Percentiles rank a stretch among this genome's conserved stretches.
Evolutionary conservation across 768 basidiomycete species (phyloP).

Genomic region (Kwoniella dendrophila): DNA sequence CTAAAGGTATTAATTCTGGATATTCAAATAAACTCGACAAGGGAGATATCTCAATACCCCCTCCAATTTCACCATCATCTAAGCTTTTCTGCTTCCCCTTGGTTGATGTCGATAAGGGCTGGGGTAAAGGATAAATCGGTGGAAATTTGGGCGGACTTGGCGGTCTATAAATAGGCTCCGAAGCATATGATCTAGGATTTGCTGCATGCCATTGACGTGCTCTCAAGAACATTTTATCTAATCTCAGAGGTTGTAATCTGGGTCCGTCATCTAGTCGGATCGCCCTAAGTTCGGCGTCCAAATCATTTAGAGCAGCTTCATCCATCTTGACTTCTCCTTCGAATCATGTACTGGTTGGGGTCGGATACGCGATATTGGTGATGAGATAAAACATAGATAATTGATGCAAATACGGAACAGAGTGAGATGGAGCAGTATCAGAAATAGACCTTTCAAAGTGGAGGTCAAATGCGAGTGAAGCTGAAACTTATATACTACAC

Average conservation of each 20-base stretch:
- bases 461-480: not conserved
- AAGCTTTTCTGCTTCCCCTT: conserved; percentile 1
- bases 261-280: conserved; percentile 37
- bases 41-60: conserved; percentile 18
- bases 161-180: conserved; percentile 23
- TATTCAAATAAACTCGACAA: conserved; percentile 36
- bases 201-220: conserved; percentile 33
- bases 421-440: conserved; percentile 5
- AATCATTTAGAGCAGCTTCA: conserved; percentile 16
- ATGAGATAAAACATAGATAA: not conserved
- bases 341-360: not conserved
- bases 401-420: not conserved
- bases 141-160: conserved; percentile 31
- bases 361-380: not conserved
- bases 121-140: conserved; percentile 39
- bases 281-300: conserved; percentile 37
- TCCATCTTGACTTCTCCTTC: conserved; percentile 13
- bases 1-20: conserved; percentile 41
- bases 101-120: not conserved
- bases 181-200: conserved; percentile 7
- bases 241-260: conserved; percentile 28
- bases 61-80: not conserved
- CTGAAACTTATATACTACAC: not conserved
- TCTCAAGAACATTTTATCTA: conserved; percentile 45
- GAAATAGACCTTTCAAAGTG: conserved; percentile 4